Base-by-base conservation (phyloP, 2,329 filamentous ascomycete genomes). In the Raffaelea ambrosiae region DNA sequence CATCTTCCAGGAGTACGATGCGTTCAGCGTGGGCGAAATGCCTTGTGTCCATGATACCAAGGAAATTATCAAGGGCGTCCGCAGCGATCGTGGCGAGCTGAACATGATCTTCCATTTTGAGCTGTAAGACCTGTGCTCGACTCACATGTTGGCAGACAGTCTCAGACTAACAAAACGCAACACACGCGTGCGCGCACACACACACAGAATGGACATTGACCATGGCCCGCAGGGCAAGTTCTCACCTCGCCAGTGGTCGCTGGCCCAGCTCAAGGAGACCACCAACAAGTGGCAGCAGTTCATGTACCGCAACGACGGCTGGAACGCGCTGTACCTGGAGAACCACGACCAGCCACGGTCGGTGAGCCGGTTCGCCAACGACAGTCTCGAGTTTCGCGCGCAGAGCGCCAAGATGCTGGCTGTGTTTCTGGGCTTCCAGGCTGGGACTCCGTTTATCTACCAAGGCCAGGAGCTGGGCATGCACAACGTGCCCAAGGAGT, bases 11-110 rank as follows among this genome's bases (percentile, higher is more conserved):
- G 83, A 85, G 59, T 84, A 87, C 76, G 71, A 79, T 40, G 76
- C 79, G 22, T 77, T 86, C 61, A 85, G 81, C 0, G 81, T 87
- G 0, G 84, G 84, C 40, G 83, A 88, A 62, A 49, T 49, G 47
- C 47, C 47, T 8, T 49, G 47, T 38, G 47, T 49, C n/a, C n/a
- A 31, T 21, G 47, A 49, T n/a, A 29, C 47, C 2, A n/a, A 16
- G 19, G 53, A 49, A 35, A 45, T 49, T 29, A 46, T 49, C 47
- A 38, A 49, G 31, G 45, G 43, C 39, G 47, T 49, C 11, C 38
- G 29, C 1, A 29, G 35, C 22, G 36, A 36, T 38, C 47, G 47
- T n/a, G 43, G 39, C 29, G 47, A 49, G 39, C 31, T 49, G 9
- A 46, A 46, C 43, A 49, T 44, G 43, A 49, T 49, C 11, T 49